phyloP scores from a whole-genome alignment of 2,329 filamentous ascomycete species.

The Xylaria sp. region DNA sequence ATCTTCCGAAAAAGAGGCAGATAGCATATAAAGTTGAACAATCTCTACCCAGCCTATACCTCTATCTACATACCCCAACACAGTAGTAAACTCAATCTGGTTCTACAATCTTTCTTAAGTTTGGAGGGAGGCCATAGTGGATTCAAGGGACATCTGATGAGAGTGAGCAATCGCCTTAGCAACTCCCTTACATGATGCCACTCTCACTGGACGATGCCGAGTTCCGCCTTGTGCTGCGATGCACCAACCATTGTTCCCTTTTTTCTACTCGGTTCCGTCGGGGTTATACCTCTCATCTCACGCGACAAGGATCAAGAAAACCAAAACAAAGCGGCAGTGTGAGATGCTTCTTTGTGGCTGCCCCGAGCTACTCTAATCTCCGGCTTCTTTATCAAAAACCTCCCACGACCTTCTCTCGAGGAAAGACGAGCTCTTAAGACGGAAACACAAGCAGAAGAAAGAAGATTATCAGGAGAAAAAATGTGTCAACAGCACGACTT shows the following conservation, averaged over 20 bases:
- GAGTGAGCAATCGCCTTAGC: neutral
- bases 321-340: slow-evolving; percentile 6
- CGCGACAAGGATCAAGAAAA: slow-evolving; percentile 1
- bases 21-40: neutral
- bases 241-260: slow-evolving; percentile 2
- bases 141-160: neutral
- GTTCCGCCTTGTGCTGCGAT: slow-evolving; percentile 12
- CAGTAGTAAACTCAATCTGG: neutral
- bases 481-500: slow-evolving; percentile 44
- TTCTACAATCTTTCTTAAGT: neutral
- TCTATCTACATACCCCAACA: neutral
- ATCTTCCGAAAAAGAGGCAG: neutral
- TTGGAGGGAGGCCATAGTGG: neutral
- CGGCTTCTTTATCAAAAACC: neutral
- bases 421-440: neutral
- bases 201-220: slow-evolving; percentile 1
- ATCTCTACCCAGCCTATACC: neutral
- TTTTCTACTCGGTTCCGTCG: neutral
- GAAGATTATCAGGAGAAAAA: neutral
- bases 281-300: neutral
- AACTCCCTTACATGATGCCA: neutral
- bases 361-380: neutral
- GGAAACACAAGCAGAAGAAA: neutral
- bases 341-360: neutral
- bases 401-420: no score